These are phyloP conservation scores for Pythium brassicae DNA, from an alignment of 352 stramenopile genomes.

Conservation along the genomic window DNA sequence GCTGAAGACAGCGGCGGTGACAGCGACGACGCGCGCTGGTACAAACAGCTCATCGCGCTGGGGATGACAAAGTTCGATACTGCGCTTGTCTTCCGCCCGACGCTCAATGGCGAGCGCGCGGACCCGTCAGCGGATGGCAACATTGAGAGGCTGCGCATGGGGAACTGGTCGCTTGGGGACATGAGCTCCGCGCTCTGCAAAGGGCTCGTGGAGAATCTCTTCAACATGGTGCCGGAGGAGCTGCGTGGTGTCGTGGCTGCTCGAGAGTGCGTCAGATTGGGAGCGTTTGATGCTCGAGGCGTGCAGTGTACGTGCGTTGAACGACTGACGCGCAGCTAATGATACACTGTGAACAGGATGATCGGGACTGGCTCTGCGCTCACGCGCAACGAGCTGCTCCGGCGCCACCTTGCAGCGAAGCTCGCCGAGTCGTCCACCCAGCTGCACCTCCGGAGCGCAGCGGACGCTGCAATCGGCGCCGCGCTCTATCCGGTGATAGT, in stretches of 20 bases:
- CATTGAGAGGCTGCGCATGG: constrained; percentile 45
- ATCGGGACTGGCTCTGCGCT: constrained; percentile 74
- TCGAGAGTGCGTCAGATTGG: constrained; percentile 54
- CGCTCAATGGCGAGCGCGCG: constrained; percentile 61
- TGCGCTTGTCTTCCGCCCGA: constrained; percentile 52
- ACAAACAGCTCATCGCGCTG: constrained; percentile 49
- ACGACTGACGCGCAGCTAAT: too few species aligned
- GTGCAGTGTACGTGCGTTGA: background rate
- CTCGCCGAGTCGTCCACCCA: constrained; percentile 27
- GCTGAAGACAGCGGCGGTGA: constrained; percentile 16
- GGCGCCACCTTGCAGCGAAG: constrained; percentile 34
- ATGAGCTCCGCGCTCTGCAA: constrained; percentile 60
- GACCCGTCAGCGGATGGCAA: constrained; percentile 28
- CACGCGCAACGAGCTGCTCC: constrained; percentile 57
- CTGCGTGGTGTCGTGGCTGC: constrained; percentile 23
- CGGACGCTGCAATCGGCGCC: constrained; percentile 55
- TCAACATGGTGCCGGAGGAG: constrained; percentile 54
- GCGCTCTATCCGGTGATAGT: constrained; percentile 36
- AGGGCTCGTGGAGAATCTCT: constrained; percentile 68
- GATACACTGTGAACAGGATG: constrained; percentile 26
- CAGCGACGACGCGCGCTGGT: constrained; percentile 18
- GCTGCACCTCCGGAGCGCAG: constrained; percentile 39
- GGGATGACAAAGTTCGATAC: constrained; percentile 49
- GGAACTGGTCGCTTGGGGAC: constrained; percentile 72
- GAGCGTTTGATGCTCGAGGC: too few species aligned